Conservation (phyloP, 805 yeast species). For the Yarrowia divulgata region DNA sequence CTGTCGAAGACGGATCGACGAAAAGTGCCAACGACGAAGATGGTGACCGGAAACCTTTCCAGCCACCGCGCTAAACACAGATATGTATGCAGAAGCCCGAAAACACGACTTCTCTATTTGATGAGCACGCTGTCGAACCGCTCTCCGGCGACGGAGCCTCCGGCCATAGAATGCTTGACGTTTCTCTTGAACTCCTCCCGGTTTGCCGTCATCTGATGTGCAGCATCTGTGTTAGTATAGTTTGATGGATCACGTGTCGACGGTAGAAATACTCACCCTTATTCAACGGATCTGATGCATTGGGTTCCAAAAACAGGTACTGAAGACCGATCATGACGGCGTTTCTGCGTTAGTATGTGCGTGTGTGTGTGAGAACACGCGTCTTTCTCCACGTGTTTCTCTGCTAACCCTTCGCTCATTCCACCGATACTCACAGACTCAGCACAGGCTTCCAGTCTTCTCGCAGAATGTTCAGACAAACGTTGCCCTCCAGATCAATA, state of each 20-base stretch:
- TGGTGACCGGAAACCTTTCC: too few species aligned
- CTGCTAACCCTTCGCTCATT: too few species aligned
- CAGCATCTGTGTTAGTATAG: conserved; percentile 34
- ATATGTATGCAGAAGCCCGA: conserved; percentile 2
- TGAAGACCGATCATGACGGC: conserved; percentile 84
- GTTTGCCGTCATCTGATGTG: conserved; percentile 43
- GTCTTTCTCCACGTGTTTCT: too few species aligned
- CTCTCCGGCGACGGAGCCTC: conserved; percentile 66
- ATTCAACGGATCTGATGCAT: conserved; percentile 90
- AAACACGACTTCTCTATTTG: not conserved
- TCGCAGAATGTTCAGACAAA: conserved; percentile 86
- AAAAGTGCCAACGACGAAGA: not conserved
- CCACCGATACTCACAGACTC: conserved; percentile 55
- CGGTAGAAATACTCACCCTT: conserved; percentile 53
- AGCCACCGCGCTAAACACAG: not conserved
- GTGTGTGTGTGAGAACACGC: too few species aligned
- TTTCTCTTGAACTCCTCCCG: conserved; percentile 60
- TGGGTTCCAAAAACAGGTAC: conserved; percentile 87
- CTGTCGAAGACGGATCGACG: conserved; percentile 25
- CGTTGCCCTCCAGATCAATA: conserved; percentile 87
- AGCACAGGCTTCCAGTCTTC: conserved; percentile 98
- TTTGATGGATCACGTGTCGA: too few species aligned
- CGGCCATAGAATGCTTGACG: conserved; percentile 72
- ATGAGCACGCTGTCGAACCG: conserved; percentile 65
- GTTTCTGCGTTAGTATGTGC: conserved; percentile 51